A percentile compares a stretch with the other conserved stretches of the same genome.
Conservation (phyloP, 2,329 filamentous ascomycete species). For the Aspergillus fumigatus region DNA sequence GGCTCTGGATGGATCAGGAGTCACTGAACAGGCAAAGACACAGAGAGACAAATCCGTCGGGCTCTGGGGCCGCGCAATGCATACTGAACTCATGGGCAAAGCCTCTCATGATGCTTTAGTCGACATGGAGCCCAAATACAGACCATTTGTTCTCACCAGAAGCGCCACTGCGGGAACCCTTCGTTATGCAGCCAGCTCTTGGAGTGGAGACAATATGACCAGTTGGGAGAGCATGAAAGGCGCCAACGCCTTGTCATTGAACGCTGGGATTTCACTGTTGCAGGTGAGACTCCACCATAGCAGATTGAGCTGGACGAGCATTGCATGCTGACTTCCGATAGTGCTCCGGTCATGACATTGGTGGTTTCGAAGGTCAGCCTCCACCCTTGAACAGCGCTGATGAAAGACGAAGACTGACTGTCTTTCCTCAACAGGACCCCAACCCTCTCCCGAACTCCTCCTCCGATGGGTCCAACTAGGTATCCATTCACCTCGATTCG, state of each 20-base stretch:
- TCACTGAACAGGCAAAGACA: slow-evolving; percentile 34
- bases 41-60: slow-evolving; percentile 52
- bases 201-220: slow-evolving; percentile 71
- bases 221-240: slow-evolving; percentile 71
- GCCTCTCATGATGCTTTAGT: slow-evolving; percentile 64
- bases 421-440: slow-evolving; percentile 40
- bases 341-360: slow-evolving; percentile 70
- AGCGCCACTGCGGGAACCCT: slow-evolving; percentile 68
- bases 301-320: neutral
- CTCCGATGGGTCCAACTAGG: slow-evolving; percentile 71
- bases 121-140: slow-evolving; percentile 52
- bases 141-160: slow-evolving; percentile 66
- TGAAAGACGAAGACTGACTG: neutral
- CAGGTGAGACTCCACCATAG: slow-evolving; percentile 40
- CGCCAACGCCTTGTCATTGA: slow-evolving; percentile 64
- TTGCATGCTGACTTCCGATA: slow-evolving; percentile 16
- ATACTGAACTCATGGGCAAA: slow-evolving; percentile 68
- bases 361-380: slow-evolving; percentile 61
- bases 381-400: neutral
- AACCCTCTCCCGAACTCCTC: slow-evolving; percentile 65
- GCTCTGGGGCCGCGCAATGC: slow-evolving; percentile 64
- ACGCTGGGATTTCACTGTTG: slow-evolving; percentile 63
- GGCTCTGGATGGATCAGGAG: slow-evolving; percentile 47
- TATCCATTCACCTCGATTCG: slow-evolving; percentile 64
- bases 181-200: slow-evolving; percentile 65